Base-by-base conservation (phyloP, 2,329 filamentous ascomycete species). In the Talaromyces sp. region DNA sequence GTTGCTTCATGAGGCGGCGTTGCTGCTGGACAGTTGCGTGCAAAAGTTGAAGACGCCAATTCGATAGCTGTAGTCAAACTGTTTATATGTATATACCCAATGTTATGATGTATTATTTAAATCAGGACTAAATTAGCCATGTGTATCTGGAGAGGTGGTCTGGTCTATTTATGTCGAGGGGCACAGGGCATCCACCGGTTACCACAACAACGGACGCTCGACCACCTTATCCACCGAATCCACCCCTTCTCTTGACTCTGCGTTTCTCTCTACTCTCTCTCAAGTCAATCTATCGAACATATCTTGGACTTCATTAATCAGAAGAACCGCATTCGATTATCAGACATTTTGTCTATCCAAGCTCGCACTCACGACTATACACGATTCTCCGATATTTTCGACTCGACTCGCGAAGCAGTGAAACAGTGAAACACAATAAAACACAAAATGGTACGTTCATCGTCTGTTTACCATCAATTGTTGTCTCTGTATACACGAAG, bases 1-100 rank as follows among this genome's bases (percentile, higher is more conserved):
- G 81, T 80, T 98, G 63, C 81, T 98, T 68, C 89, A 95, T 65
- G 95, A 98, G 78, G 94, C 92, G 40, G 90, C 91, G 36, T 89
- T 87, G 25, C 80, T 97, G 67, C 77, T 98, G 73, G 88, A 84
- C 64, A 95, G 93, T 75, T 97, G 93, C 76, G 91, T 96, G 69
- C 83, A 87, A 67, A 84, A 86, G 78, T 75, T 88, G 65, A 72
- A 72, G 43, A 45, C 34, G 40, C 49, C 64, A 5, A 43, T 29
- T 2, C 25, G 56, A 17, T 43, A 27, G 61, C 11, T 19, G 25
- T n/a, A 51, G 5, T 38, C 36, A 5, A 15, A 15, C 4, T 38
- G 2, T 4, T 38, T 38, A 7, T 13, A 6, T 40, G 31, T 56
- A 56, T 54, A 54, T 36, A 54, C 53, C 31, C 29, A 58, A 53